Evolutionary conservation across 2,329 filamentous ascomycete genomes (phyloP).

Genomic region (Cryphonectria carpinicola): DNA sequence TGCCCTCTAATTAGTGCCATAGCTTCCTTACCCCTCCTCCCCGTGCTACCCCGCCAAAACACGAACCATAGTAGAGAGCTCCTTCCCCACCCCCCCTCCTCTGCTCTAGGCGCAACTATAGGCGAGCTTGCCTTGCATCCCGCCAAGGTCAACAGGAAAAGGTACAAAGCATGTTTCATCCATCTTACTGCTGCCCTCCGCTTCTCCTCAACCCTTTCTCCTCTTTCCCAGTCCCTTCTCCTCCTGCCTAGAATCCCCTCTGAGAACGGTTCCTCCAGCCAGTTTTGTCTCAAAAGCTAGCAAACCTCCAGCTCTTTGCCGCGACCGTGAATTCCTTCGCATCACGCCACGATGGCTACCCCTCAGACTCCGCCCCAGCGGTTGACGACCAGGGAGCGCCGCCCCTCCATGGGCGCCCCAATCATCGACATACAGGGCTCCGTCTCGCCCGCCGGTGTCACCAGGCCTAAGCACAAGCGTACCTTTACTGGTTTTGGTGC

Average conservation of each 20-base stretch:
- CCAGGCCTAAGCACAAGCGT: conserved; percentile 91
- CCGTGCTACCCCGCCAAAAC: conserved; percentile 18
- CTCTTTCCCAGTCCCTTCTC: background rate
- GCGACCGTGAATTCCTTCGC: background rate
- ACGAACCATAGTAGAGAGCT: conserved; percentile 5
- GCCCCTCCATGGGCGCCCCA: conserved; percentile 79
- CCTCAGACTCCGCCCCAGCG: conserved; percentile 40
- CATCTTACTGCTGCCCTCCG: background rate
- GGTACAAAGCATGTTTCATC: conserved; percentile 2
- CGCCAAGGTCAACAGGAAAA: background rate
- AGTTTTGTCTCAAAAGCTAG: background rate
- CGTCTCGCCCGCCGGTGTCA: conserved; percentile 82
- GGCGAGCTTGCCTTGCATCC: background rate
- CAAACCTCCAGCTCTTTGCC: background rate
- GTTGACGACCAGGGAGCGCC: conserved; percentile 70
- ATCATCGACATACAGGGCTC: conserved; percentile 85
- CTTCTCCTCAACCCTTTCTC: background rate
- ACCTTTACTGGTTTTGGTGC: conserved; percentile 95
- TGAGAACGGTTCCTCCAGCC: background rate
- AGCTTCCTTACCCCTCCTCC: background rate
- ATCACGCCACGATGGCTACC: conserved; percentile 23
- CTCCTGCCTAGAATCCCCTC: background rate
- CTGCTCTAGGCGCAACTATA: background rate
- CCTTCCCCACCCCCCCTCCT: background rate
- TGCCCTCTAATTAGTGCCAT: conserved; percentile 1